Evolutionary conservation across 2,329 filamentous ascomycete species (phyloP).

Genomic region (Phyllosticta ampelicida): DNA sequence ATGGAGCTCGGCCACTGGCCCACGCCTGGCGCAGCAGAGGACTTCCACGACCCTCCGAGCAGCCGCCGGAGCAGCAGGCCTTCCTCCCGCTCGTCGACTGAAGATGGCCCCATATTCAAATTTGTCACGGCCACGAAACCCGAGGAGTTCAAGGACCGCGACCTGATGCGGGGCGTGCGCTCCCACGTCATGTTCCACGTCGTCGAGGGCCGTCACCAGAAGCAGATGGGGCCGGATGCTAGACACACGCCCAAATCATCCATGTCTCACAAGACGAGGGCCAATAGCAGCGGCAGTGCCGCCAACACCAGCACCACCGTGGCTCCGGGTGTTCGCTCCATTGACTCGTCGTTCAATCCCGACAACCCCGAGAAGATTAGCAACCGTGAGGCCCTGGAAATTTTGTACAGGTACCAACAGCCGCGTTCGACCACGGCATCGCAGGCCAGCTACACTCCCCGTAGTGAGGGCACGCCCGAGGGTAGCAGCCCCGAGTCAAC

Average conservation of each 20-base stretch:
- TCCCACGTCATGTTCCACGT: constrained; percentile 26
- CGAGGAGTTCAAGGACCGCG: constrained; percentile 22
- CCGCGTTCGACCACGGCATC: neutral
- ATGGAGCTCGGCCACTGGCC: constrained; percentile 2
- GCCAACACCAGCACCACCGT: neutral
- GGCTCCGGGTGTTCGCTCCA: neutral
- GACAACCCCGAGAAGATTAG: constrained; percentile 1
- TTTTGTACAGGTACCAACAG: constrained; percentile 3
- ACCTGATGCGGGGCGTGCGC: constrained; percentile 24
- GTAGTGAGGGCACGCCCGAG: constrained; percentile 2
- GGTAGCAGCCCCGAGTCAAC: constrained; percentile 5
- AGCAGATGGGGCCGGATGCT: neutral
- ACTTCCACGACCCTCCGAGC: neutral
- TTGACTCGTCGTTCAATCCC: constrained; percentile 1
- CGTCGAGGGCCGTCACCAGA: constrained; percentile 18
- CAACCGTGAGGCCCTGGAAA: constrained; percentile 2
- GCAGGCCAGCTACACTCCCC: neutral
- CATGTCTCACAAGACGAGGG: neutral
- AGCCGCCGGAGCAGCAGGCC: constrained; percentile 1
- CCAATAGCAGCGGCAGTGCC: neutral
- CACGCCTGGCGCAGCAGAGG: neutral
- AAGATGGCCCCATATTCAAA: constrained; percentile 13
- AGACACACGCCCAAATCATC: neutral
- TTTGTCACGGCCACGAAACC: constrained; percentile 26
- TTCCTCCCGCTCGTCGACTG: constrained; percentile 3